A percentile compares a stretch with the other conserved stretches of the same genome.
Conservation (phyloP, 1,139 yeast species). For the Wickerhamomyces sp. region DNA sequence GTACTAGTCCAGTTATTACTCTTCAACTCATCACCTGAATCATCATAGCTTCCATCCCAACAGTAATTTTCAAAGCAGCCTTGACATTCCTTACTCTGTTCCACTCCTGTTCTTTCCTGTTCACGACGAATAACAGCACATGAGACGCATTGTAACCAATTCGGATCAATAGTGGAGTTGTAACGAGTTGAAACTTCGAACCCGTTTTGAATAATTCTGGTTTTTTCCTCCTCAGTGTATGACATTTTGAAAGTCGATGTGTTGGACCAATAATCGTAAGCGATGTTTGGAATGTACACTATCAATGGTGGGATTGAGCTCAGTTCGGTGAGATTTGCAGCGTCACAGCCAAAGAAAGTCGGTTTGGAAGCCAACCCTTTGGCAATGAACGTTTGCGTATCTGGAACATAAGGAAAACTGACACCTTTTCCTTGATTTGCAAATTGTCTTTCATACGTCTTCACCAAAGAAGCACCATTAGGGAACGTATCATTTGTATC, state of each 20-base stretch:
- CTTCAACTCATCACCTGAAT: not conserved
- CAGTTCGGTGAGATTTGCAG: constrained; percentile 55
- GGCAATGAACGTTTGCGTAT: constrained; percentile 53
- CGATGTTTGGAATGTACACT: constrained; percentile 75
- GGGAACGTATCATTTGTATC: constrained; percentile 72
- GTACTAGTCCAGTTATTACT: constrained; percentile 1
- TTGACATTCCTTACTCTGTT: constrained; percentile 67
- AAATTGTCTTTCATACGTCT: constrained; percentile 69
- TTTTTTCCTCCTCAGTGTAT: constrained; percentile 54
- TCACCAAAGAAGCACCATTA: constrained; percentile 63
- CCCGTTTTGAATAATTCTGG: constrained; percentile 68
- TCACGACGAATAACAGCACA: constrained; percentile 86
- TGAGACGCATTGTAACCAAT: constrained; percentile 77
- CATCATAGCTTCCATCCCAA: constrained; percentile 59
- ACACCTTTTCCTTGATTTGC: constrained; percentile 55
- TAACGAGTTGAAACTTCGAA: constrained; percentile 71
- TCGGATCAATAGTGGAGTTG: constrained; percentile 66
- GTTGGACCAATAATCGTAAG: constrained; percentile 63
- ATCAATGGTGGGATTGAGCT: constrained; percentile 62
- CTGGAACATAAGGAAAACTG: constrained; percentile 87
- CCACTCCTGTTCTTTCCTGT: constrained; percentile 62
- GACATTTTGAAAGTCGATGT: constrained; percentile 66
- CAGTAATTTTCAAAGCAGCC: constrained; percentile 71
- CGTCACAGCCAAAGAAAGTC: constrained; percentile 83
- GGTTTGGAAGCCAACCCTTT: constrained; percentile 57